Evolutionary conservation across 352 stramenopile genomes (phyloP).

Genomic region (Phytopythium helicoides): DNA sequence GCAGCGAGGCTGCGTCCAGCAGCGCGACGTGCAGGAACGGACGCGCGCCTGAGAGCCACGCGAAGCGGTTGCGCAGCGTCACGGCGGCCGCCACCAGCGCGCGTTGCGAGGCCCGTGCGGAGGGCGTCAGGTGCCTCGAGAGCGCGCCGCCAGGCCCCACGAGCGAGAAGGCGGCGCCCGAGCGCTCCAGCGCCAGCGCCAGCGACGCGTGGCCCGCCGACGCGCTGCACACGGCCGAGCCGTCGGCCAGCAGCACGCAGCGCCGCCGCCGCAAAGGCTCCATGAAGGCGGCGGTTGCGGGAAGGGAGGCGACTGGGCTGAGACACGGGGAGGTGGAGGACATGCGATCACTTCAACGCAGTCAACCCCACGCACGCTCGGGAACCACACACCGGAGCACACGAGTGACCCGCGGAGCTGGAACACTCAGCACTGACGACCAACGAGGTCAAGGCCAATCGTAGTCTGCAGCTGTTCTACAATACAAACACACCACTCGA

Average conservation of each 20-base stretch:
- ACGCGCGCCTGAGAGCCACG: conserved; percentile 11
- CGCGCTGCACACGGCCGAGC: conserved; percentile 47
- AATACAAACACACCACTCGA: too few relatives aligned
- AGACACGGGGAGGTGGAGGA: too few relatives aligned
- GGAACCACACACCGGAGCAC: too few relatives aligned
- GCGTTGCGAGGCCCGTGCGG: conserved; percentile 42
- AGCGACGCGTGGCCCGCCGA: conserved; percentile 46
- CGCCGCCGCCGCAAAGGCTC: conserved; percentile 24
- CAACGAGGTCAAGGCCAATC: too few relatives aligned
- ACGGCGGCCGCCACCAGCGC: conserved; percentile 38
- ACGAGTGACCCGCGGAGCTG: too few relatives aligned
- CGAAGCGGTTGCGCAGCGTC: conserved; percentile 54
- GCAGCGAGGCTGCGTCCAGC: conserved; percentile 10
- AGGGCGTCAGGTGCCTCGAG: conserved; percentile 59
- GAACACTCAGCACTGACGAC: too few relatives aligned
- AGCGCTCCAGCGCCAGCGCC: conserved; percentile 57
- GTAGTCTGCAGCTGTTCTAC: too few relatives aligned
- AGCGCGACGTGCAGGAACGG: conserved; percentile 49
- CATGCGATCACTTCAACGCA: too few relatives aligned
- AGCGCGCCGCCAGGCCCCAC: conserved; percentile 41
- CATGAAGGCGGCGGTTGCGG: too few relatives aligned
- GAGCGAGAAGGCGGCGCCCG: conserved; percentile 59
- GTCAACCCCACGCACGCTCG: too few relatives aligned
- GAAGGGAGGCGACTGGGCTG: too few relatives aligned
- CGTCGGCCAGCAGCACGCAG: conserved; percentile 53